Conservation (phyloP, 345 rosid species). For the Citrus sinensis region DNA sequence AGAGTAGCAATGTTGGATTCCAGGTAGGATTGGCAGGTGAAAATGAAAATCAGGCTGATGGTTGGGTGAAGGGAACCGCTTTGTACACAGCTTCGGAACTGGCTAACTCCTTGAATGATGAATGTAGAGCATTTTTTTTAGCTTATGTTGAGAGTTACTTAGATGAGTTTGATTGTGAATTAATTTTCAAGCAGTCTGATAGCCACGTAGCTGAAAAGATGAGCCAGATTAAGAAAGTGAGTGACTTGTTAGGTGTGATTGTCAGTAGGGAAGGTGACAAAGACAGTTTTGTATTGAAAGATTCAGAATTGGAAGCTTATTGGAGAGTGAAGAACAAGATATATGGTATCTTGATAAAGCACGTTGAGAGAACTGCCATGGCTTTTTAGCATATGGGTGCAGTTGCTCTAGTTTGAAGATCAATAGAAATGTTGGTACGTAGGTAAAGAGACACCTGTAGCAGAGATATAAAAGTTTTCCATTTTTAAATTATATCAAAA, state of each 20-base stretch:
- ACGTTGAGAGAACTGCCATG: slow-evolving; percentile 60
- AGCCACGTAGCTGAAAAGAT: slow-evolving; percentile 41
- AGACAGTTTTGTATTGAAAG: slow-evolving; percentile 18
- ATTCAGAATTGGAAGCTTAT: slow-evolving; percentile 42
- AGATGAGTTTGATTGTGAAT: slow-evolving; percentile 35
- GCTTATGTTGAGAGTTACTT: slow-evolving; percentile 51
- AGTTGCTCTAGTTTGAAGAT: slow-evolving; percentile 8
- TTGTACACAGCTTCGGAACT: slow-evolving; percentile 31
- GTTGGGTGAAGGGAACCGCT: slow-evolving; percentile 36
- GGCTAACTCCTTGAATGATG: slow-evolving; percentile 37
- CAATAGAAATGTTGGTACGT: neutral
- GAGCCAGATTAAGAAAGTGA: slow-evolving; percentile 57
- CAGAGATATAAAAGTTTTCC: neutral
- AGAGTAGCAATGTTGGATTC: slow-evolving; percentile 22
- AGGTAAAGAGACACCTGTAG: neutral
- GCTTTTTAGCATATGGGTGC: slow-evolving; percentile 21
- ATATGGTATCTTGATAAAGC: slow-evolving; percentile 56
- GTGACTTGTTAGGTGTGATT: slow-evolving; percentile 57
- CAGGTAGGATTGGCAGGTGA: slow-evolving; percentile 10
- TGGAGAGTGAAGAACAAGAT: slow-evolving; percentile 56
- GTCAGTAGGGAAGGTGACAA: slow-evolving; percentile 18
- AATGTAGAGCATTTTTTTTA: slow-evolving; percentile 49
- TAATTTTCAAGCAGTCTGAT: slow-evolving; percentile 29
- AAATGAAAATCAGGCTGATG: slow-evolving; percentile 13
- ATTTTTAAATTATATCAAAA: too few relatives aligned